Conservation (phyloP, 345 rosid species). For the Salix arbutifolia region DNA sequence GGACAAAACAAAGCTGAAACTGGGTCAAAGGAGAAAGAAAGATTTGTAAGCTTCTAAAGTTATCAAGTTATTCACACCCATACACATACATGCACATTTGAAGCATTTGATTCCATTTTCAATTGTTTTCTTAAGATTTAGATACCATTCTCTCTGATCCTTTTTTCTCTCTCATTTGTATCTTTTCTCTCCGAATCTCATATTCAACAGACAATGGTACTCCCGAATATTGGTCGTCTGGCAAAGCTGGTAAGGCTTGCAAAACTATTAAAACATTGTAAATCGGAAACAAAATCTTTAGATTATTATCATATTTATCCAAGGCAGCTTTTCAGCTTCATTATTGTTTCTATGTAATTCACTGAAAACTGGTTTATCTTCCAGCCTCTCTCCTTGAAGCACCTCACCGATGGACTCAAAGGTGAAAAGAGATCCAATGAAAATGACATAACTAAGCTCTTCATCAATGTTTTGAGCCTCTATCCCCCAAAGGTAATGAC, state of each 20-base stretch:
- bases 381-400: slow-evolving; percentile 87
- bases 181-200: slow-evolving; percentile 8
- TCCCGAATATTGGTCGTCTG: slow-evolving; percentile 81
- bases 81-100: not conserved
- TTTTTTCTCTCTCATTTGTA: slow-evolving; percentile 3
- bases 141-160: not conserved
- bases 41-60: slow-evolving; percentile 59
- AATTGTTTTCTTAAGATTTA: not conserved
- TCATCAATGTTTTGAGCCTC: slow-evolving; percentile 66
- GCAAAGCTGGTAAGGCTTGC: slow-evolving; percentile 71
- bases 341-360: not conserved
- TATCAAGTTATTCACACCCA: slow-evolving; percentile 1
- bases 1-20: slow-evolving; percentile 80
- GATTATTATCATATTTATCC: not conserved
- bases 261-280: slow-evolving; percentile 5
- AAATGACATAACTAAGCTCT: slow-evolving; percentile 66
- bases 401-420: slow-evolving; percentile 77
- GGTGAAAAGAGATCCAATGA: slow-evolving; percentile 55
- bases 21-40: slow-evolving; percentile 75
- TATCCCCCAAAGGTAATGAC: slow-evolving; percentile 68
- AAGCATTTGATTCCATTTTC: not conserved
- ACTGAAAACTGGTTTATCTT: slow-evolving; percentile 20
- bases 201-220: slow-evolving; percentile 77
- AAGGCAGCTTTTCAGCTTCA: not conserved
- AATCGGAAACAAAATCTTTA: not conserved